These are phyloP conservation scores for Coemansia sp. DNA, from an alignment of 192 early-diverging fungal species.

Conservation along the genomic window DNA sequence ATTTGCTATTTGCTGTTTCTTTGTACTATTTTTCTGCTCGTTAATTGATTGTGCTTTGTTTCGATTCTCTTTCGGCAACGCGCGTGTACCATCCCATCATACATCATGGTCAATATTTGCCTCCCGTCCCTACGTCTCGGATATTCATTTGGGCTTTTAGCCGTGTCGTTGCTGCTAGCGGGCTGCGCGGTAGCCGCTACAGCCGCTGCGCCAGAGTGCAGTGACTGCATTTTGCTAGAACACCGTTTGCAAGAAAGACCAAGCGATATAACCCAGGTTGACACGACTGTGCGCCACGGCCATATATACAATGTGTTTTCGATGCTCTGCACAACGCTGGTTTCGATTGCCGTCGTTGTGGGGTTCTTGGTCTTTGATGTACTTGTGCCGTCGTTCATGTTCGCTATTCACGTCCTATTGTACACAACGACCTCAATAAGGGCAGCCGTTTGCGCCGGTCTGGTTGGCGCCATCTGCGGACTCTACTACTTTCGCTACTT, in stretches of 20 bases:
- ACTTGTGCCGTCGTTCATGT: slow-evolving; percentile 10
- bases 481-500: slow-evolving; percentile 53
- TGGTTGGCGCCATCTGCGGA: slow-evolving; percentile 16
- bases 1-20: not conserved
- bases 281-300: not conserved
- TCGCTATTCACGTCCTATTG: slow-evolving; percentile 7
- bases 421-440: slow-evolving; percentile 26
- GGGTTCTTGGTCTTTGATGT: slow-evolving; percentile 26
- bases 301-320: not conserved
- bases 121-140: not conserved
- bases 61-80: not conserved
- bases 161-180: not conserved
- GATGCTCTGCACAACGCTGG: slow-evolving; percentile 8
- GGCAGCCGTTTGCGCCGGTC: not conserved
- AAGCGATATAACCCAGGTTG: not conserved
- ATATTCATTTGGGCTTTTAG: not conserved
- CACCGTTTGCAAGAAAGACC: not conserved
- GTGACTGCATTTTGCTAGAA: not conserved
- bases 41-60: not conserved
- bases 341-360: slow-evolving; percentile 11
- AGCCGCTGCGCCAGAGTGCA: not conserved
- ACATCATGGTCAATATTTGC: not conserved
- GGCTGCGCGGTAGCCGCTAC: not conserved
- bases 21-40: not conserved
- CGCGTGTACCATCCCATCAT: not conserved